These are phyloP conservation scores for Moricandia moricandioides DNA, from an alignment of 345 rosid species.

Conservation along the genomic window DNA sequence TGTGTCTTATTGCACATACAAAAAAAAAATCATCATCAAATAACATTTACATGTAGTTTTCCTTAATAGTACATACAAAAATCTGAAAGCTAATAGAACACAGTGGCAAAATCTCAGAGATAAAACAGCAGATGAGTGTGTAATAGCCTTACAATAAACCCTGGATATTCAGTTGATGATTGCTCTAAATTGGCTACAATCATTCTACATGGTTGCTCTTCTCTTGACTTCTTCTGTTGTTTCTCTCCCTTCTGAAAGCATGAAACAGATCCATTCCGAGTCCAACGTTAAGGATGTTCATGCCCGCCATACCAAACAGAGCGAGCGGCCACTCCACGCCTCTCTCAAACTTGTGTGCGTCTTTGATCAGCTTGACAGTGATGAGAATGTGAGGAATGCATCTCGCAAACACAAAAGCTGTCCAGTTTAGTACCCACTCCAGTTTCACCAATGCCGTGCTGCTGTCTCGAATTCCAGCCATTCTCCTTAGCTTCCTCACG, in stretches of 20 bases:
- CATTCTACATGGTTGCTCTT: slow-evolving; percentile 19
- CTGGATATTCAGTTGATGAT: background rate
- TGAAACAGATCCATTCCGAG: slow-evolving; percentile 77
- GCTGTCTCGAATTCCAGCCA: slow-evolving; percentile 79
- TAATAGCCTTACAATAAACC: slow-evolving; percentile 12
- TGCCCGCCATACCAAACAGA: slow-evolving; percentile 77
- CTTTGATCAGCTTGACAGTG: slow-evolving; percentile 65
- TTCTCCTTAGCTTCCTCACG: slow-evolving; percentile 75
- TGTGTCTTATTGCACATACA: background rate
- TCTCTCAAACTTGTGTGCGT: slow-evolving; percentile 61
- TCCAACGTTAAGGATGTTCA: slow-evolving; percentile 68
- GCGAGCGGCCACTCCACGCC: slow-evolving; percentile 88
- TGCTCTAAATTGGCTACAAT: background rate
- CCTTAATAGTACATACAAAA: background rate
- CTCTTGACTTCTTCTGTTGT: slow-evolving; percentile 27
- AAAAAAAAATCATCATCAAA: background rate
- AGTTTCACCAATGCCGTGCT: slow-evolving; percentile 55
- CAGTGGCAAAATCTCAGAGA: background rate
- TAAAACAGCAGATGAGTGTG: background rate
- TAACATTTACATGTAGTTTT: slow-evolving; percentile 7
- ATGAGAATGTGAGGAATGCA: slow-evolving; percentile 58
- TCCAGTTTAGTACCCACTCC: slow-evolving; percentile 82
- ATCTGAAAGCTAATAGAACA: slow-evolving; percentile 10
- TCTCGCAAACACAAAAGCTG: slow-evolving; percentile 58
- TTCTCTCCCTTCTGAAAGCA: slow-evolving; percentile 68